Evolutionary conservation across 441 rosid genomes (phyloP).

Genomic region (Erodium moschatum): DNA sequence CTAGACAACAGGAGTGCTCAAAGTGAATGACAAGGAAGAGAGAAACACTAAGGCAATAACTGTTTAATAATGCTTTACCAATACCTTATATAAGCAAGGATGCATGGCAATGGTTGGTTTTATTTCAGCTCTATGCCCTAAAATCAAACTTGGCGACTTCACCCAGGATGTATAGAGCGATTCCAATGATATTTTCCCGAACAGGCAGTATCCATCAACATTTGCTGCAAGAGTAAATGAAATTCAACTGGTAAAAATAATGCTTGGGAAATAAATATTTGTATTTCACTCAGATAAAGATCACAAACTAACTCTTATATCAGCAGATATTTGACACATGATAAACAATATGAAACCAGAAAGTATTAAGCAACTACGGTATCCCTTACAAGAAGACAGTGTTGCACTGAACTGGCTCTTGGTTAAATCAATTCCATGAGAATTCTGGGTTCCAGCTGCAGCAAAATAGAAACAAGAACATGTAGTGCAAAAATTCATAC

Average conservation of each 20-base stretch:
- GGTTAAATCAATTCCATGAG: slow-evolving; percentile 52
- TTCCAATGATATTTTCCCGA: slow-evolving; percentile 72
- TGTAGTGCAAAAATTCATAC: slow-evolving; percentile 11
- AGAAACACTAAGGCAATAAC: slow-evolving; percentile 4
- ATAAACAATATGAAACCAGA: slow-evolving; percentile 11
- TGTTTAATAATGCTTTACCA: slow-evolving; percentile 1
- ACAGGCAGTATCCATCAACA: slow-evolving; percentile 66
- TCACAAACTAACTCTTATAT: not conserved
- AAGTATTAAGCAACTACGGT: slow-evolving; percentile 15
- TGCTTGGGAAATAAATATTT: not conserved
- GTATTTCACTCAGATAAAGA: slow-evolving; percentile 10
- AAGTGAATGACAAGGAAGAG: not conserved
- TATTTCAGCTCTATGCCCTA: slow-evolving; percentile 77
- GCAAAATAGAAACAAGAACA: slow-evolving; percentile 21
- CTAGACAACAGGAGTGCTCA: not conserved
- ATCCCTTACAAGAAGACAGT: slow-evolving; percentile 28
- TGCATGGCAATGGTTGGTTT: slow-evolving; percentile 59
- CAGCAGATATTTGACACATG: slow-evolving; percentile 6
- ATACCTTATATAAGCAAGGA: slow-evolving; percentile 77
- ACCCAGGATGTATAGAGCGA: slow-evolving; percentile 62
- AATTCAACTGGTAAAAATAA: slow-evolving; percentile 2
- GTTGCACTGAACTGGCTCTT: slow-evolving; percentile 48
- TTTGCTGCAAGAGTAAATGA: slow-evolving; percentile 43
- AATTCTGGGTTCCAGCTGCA: slow-evolving; percentile 66
- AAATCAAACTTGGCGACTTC: slow-evolving; percentile 66